Evolutionary conservation across 2,329 filamentous ascomycete genomes (phyloP).

Genomic region (Aspergillus pseudoviridinutans): DNA sequence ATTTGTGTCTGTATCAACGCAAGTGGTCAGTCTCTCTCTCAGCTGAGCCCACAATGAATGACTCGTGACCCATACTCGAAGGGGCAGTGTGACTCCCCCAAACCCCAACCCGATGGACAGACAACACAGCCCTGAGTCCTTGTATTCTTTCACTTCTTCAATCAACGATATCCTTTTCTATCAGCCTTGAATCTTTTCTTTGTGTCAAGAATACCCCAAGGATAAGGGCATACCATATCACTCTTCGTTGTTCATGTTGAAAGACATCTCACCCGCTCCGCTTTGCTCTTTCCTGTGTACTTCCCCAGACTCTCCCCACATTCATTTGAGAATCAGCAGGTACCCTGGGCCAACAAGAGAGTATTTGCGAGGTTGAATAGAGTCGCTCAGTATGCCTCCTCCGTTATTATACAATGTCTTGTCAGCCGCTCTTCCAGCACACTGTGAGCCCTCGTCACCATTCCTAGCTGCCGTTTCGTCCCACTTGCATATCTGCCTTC

Average conservation of each 20-base stretch:
- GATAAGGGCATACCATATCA: neutral
- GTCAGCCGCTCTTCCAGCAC: constrained; percentile 46
- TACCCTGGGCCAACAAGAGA: neutral
- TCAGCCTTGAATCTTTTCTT: neutral
- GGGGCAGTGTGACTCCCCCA: constrained; percentile 13
- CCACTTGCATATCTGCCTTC: constrained; percentile 59
- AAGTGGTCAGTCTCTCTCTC: neutral
- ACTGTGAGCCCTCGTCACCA: constrained; percentile 58
- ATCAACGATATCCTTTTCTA: neutral
- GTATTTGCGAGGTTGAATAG: neutral
- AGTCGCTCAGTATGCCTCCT: constrained; percentile 23
- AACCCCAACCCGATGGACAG: neutral
- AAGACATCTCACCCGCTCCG: neutral
- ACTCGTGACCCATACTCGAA: constrained; percentile 8
- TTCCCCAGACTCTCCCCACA: neutral
- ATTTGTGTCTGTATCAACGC: neutral
- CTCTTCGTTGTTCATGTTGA: neutral
- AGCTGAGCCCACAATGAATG: neutral
- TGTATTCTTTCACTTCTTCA: neutral
- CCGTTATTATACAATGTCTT: constrained; percentile 25
- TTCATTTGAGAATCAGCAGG: neutral
- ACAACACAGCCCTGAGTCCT: neutral
- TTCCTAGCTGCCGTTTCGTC: constrained; percentile 57
- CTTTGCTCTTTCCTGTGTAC: neutral
- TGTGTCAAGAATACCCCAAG: neutral